These are phyloP conservation scores for Apiotrichum gracile DNA, from an alignment of 1,284 basidiomycete genomes.

Conservation along the genomic window DNA sequence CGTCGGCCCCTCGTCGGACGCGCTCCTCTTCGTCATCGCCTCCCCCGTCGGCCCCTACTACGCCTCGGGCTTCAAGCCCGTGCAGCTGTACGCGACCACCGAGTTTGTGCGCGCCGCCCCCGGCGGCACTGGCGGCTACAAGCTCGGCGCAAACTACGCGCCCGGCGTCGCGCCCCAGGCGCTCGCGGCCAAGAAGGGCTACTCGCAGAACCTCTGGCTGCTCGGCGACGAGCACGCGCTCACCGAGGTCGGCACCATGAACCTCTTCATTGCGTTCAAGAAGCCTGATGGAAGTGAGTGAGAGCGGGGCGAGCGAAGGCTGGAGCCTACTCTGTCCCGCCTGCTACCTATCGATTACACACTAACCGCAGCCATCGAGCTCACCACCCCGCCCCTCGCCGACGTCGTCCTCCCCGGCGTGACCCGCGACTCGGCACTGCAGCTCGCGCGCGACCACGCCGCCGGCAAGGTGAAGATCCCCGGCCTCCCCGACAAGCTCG, in stretches of 20 bases:
- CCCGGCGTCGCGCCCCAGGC: slow-evolving; percentile 84
- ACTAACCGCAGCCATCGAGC: slow-evolving; percentile 53
- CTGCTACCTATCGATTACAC: neutral
- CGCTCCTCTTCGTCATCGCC: slow-evolving; percentile 89
- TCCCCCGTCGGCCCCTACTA: slow-evolving; percentile 95
- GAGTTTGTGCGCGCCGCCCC: slow-evolving; percentile 84
- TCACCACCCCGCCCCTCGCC: slow-evolving; percentile 86
- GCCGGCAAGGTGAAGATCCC: slow-evolving; percentile 56
- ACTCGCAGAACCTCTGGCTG: slow-evolving; percentile 93
- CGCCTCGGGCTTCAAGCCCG: slow-evolving; percentile 89
- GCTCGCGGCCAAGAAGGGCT: slow-evolving; percentile 74
- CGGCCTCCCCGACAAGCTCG: slow-evolving; percentile 62
- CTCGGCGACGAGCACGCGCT: slow-evolving; percentile 78
- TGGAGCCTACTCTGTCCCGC: slow-evolving; percentile 44
- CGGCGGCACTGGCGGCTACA: slow-evolving; percentile 88
- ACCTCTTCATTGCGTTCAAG: slow-evolving; percentile 82
- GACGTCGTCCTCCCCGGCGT: slow-evolving; percentile 96
- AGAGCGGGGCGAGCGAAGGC: neutral
- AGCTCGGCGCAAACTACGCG: slow-evolving; percentile 87
- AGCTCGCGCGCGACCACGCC: slow-evolving; percentile 70
- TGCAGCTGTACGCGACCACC: slow-evolving; percentile 84
- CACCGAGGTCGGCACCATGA: slow-evolving; percentile 88
- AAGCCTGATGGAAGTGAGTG: slow-evolving; percentile 62
- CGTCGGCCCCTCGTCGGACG: slow-evolving; percentile 78
- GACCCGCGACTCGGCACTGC: slow-evolving; percentile 84